Evolutionary conservation across 768 basidiomycete genomes (phyloP).

Genomic region (Lentinula aciculospora): DNA sequence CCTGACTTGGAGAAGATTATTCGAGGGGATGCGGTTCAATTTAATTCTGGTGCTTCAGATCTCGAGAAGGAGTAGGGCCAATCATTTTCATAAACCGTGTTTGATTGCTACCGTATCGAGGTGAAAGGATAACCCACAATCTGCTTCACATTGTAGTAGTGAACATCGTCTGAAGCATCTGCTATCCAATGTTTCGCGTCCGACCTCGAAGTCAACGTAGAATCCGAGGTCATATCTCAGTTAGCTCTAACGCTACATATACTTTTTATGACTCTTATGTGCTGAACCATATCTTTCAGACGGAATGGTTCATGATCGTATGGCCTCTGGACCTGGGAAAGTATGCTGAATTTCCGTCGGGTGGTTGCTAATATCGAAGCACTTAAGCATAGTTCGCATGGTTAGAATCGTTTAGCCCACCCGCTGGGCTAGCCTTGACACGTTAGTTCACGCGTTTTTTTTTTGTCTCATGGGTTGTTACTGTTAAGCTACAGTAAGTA

Average conservation of each 20-base stretch:
- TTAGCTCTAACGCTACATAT: conserved; percentile 14
- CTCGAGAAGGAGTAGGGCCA: not conserved
- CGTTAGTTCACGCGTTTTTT: conserved; percentile 19
- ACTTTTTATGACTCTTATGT: not conserved
- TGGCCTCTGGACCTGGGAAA: conserved; percentile 23
- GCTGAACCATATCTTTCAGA: conserved; percentile 9
- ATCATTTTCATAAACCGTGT: too few species aligned
- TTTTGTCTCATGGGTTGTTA: too few species aligned
- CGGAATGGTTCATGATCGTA: conserved; percentile 20
- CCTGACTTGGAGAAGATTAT: conserved; percentile 17
- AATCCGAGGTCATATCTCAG: conserved; percentile 15
- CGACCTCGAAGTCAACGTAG: not conserved
- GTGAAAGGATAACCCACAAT: too few species aligned
- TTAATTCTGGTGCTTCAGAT: not conserved
- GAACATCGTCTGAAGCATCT: not conserved
- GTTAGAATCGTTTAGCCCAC: conserved; percentile 13
- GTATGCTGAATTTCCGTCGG: conserved; percentile 16
- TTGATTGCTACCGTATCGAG: too few species aligned
- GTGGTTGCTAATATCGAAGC: conserved; percentile 12
- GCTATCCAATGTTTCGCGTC: not conserved
- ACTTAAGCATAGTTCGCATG: not conserved
- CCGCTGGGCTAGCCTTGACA: conserved; percentile 20
- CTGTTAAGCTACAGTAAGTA: too few species aligned
- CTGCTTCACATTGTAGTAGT: not conserved
- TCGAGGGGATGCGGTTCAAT: conserved; percentile 3